Evolutionary conservation across 768 basidiomycete genomes (phyloP).

Genomic region (Phallus indusiatus): DNA sequence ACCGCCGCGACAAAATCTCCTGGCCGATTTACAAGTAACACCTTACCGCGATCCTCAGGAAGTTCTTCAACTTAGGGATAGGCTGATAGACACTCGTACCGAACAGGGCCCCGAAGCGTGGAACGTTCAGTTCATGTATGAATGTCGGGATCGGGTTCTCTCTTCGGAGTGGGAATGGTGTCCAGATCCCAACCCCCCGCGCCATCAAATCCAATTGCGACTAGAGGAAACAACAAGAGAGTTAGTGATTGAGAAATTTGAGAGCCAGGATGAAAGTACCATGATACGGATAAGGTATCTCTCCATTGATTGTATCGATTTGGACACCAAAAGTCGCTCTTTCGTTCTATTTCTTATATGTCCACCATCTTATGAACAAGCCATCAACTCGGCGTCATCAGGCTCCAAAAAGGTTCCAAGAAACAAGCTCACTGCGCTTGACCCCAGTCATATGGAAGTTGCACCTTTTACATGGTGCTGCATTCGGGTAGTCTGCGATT

Average conservation of each 20-base stretch:
- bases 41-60: slow-evolving; percentile 36
- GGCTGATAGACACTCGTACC: neutral
- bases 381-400: neutral
- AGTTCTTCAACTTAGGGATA: slow-evolving; percentile 10
- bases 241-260: neutral
- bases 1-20: slow-evolving; percentile 16
- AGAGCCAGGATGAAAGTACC: neutral
- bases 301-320: neutral
- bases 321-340: neutral
- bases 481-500: neutral
- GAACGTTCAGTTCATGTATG: slow-evolving; percentile 50
- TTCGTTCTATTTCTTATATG: neutral
- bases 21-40: slow-evolving; percentile 23
- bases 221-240: neutral
- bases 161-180: slow-evolving; percentile 44
- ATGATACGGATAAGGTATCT: neutral
- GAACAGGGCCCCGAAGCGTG: slow-evolving; percentile 20
- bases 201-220: neutral
- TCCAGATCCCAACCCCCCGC: neutral
- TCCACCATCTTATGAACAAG: neutral
- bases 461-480: neutral
- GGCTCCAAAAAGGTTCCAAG: neutral
- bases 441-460: neutral
- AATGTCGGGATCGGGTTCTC: slow-evolving; percentile 45
- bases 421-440: neutral